Conservation (phyloP, 345 rosid species). For the Eucalyptus brandiana region DNA sequence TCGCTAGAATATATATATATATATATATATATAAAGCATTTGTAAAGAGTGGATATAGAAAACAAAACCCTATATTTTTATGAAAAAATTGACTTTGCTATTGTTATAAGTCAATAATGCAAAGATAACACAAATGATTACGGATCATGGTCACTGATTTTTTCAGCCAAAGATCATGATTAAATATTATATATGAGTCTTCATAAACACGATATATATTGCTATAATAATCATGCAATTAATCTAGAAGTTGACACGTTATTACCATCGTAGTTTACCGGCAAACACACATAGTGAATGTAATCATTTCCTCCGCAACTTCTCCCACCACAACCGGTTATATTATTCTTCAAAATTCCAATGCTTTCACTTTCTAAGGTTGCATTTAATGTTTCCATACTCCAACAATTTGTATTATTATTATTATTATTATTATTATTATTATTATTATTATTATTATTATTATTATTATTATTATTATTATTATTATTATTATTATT, state of each 20-base stretch:
- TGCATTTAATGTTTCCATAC: not conserved
- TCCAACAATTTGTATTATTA: not conserved
- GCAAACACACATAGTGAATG: not conserved
- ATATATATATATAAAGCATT: not conserved
- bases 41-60: not conserved
- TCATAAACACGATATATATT: not conserved
- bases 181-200: not conserved
- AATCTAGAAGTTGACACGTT: not conserved
- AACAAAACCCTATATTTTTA: not conserved
- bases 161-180: not conserved
- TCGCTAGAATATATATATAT: no score
- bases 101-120: not conserved
- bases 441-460: no score
- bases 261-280: not conserved
- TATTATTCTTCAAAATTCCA: not conserved
- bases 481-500: no score
- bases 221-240: not conserved
- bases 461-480: no score
- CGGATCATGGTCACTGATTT: not conserved
- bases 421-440: no score
- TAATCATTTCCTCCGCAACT: not conserved
- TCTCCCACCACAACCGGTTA: not conserved
- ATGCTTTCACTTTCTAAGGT: not conserved
- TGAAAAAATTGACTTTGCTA: not conserved
- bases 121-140: not conserved